phyloP scores from a whole-genome alignment of 176 grass and related monocot genomes.

The Zoysia pacifica region DNA sequence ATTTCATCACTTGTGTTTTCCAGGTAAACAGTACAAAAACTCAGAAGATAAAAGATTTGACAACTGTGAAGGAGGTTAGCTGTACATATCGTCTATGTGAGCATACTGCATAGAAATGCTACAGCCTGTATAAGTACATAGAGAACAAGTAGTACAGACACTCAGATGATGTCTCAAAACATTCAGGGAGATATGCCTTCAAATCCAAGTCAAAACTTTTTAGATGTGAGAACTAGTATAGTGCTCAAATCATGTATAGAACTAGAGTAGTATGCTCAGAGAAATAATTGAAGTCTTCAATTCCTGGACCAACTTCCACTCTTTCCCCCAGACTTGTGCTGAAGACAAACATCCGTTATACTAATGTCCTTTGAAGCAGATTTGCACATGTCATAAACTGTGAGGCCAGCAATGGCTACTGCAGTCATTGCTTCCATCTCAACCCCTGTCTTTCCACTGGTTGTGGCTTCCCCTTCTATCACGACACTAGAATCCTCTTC shows the following conservation, averaged over 20 bases:
- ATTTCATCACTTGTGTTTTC: conserved; percentile 3
- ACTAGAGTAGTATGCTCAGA: not conserved
- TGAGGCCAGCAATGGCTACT: conserved; percentile 79
- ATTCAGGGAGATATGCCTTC: not conserved
- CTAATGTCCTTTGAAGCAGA: conserved; percentile 84
- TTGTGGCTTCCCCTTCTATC: conserved; percentile 78
- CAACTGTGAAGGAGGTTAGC: not conserved
- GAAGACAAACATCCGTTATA: conserved; percentile 75
- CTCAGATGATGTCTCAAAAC: not conserved
- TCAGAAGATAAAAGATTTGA: not conserved
- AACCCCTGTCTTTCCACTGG: conserved; percentile 67
- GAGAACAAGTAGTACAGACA: conserved; percentile 9
- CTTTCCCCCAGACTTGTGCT: conserved; percentile 83
- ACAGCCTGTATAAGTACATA: not conserved
- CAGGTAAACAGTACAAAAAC: not conserved
- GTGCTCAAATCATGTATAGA: not conserved
- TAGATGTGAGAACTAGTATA: not conserved
- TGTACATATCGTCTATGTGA: not conserved
- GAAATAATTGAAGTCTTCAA: conserved; percentile 33
- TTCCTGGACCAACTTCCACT: conserved; percentile 71
- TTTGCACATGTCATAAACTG: conserved; percentile 98
- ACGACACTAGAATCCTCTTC: conserved; percentile 75
- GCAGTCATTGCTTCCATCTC: conserved; percentile 97
- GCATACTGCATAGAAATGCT: not conserved
- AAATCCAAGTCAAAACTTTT: conserved; percentile 26